phyloP scores from a whole-genome alignment of 192 early-diverging fungal genomes.

The Backusella tarrabulga region DNA sequence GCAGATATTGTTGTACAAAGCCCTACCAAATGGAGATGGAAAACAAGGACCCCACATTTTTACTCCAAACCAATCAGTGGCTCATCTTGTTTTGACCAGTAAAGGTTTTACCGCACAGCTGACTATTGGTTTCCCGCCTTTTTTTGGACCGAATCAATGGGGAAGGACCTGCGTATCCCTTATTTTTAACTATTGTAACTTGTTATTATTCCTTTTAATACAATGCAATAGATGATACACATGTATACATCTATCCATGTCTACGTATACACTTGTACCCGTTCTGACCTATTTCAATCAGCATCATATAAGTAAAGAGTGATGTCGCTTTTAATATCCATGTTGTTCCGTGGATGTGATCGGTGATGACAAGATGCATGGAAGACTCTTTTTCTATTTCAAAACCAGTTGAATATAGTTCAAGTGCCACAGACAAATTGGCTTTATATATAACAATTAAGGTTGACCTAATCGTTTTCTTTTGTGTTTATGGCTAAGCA shows the following conservation, averaged over 20 bases:
- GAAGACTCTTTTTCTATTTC: neutral
- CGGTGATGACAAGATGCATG: neutral
- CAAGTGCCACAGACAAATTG: neutral
- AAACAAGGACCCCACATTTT: conserved; percentile 19
- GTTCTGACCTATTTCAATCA: too few relatives aligned
- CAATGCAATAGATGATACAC: too few relatives aligned
- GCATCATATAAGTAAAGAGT: too few relatives aligned
- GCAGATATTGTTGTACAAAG: neutral
- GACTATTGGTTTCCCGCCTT: conserved; percentile 3
- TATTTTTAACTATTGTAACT: neutral
- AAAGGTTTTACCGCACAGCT: neutral
- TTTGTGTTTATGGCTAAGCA: neutral
- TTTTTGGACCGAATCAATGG: conserved; percentile 5
- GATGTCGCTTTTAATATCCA: too few relatives aligned
- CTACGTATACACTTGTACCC: too few relatives aligned
- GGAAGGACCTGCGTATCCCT: neutral
- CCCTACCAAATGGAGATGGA: neutral
- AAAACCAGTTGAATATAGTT: neutral
- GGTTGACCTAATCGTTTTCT: neutral
- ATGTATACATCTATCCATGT: too few relatives aligned
- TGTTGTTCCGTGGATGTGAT: neutral
- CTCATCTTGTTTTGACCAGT: neutral
- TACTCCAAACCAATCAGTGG: conserved; percentile 9
- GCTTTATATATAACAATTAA: neutral
- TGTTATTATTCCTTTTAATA: too few relatives aligned